Conservation (phyloP, 257 asterid species). For the Prunella vulgaris region DNA sequence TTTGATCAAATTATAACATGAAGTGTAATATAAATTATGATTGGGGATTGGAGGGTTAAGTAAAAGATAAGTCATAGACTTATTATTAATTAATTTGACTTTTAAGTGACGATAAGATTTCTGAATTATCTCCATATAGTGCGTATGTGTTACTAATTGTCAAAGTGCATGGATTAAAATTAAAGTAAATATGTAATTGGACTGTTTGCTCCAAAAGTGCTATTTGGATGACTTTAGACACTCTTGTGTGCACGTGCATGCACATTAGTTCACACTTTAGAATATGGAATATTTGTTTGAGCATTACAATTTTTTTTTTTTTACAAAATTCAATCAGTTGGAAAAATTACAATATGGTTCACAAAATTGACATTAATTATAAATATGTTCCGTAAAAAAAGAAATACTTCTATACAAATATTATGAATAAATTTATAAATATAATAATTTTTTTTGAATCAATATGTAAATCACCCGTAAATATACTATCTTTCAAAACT, state of each 20-base stretch:
- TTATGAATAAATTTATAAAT: too few species aligned
- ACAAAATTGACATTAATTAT: too few species aligned
- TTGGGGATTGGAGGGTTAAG: background rate
- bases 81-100: background rate
- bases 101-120: constrained; percentile 12
- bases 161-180: constrained; percentile 14
- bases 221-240: constrained; percentile 18
- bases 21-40: background rate
- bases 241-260: constrained; percentile 24
- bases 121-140: background rate
- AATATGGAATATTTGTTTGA: constrained; percentile 13
- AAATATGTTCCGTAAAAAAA: too few species aligned
- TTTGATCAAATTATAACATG: too few species aligned
- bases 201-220: constrained; percentile 17
- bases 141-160: background rate
- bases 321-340: background rate
- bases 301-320: background rate
- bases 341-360: too few species aligned
- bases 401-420: too few species aligned
- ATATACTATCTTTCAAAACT: too few species aligned
- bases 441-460: too few species aligned
- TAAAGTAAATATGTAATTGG: constrained; percentile 6
- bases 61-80: background rate
- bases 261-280: constrained; percentile 16
- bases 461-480: too few species aligned